Base-by-base conservation (phyloP, 2,329 filamentous ascomycete genomes). In the Alternaria atra region DNA sequence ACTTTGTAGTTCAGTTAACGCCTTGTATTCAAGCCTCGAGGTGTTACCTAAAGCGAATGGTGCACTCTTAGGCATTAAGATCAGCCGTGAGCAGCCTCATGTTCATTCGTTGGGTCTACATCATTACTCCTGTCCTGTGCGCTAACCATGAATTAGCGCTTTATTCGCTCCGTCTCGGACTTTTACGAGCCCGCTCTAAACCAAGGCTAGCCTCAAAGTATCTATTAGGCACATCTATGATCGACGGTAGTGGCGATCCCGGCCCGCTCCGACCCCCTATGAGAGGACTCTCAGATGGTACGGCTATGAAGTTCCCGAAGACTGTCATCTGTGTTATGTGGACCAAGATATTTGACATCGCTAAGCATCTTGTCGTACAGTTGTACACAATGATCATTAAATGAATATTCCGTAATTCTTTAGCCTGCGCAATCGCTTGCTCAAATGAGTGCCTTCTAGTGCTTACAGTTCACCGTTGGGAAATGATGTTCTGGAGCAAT, bases 31-130 rank as follows among this genome's bases (percentile, higher is more conserved):
- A 30, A 23, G 10, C 34, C 35, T 51, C n/a, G 6, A 23, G 8
- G 32, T 29, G 20, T 40, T 20, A n/a, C 23, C 30, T 15, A 25
- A 34, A 37, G 32, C 40, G 15, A 44, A 52, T 57, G 13, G 20
- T n/a, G 46, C 46, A 12, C 20, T 48, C 46, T 35, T 23, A 6
- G 46, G 15, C 17, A 48, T 35, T 35, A 17, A 48, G 46, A 48
- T 57, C 35, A 9, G 47, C 29, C 27, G 35, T 37, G 27, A 17
- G 54, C 54, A 39, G 30, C n/a, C 29, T 29, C n/a, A 40, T 43
- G 35, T 47, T 30, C 40, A 34, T 52, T 40, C 47, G 37, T 17
- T 32, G n/a, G 15, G 44, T 35, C 44, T 51, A 40, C 54, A 56
- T 43, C 35, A 52, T 42, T 13, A 9, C 29, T 52, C 25, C 50